Percentiles rank a stretch among this genome's conserved stretches.
Evolutionary conservation across 345 rosid species (phyloP).

Genomic region (Eucalyptus regnans): DNA sequence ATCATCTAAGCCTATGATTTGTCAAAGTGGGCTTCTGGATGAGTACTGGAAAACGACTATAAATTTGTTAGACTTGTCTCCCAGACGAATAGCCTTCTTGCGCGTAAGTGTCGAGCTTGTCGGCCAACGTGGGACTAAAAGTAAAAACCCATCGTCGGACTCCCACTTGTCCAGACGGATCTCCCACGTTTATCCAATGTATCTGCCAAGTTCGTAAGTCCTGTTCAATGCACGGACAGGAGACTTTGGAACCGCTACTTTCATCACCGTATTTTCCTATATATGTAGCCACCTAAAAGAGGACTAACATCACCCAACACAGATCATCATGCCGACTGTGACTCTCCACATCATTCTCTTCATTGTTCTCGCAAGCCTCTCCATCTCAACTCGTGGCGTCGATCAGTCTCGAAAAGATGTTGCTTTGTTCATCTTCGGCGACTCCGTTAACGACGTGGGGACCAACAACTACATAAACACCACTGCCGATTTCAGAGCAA

Average conservation of each 20-base stretch:
- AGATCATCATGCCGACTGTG: neutral
- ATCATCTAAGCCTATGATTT: neutral
- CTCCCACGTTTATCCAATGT: neutral
- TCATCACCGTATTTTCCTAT: neutral
- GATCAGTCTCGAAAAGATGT: neutral
- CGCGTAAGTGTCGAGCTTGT: neutral
- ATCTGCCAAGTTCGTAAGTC: neutral
- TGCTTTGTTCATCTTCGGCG: slow-evolving; percentile 20
- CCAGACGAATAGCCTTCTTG: neutral
- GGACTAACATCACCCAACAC: neutral
- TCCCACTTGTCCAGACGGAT: neutral
- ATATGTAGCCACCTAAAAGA: neutral
- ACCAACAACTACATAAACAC: slow-evolving; percentile 16
- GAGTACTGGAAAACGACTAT: neutral
- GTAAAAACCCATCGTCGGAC: neutral
- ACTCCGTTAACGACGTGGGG: slow-evolving; percentile 17
- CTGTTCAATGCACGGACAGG: neutral
- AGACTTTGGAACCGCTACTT: neutral
- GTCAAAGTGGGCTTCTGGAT: neutral
- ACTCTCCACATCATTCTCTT: neutral
- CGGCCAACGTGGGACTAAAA: neutral
- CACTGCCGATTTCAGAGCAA: neutral
- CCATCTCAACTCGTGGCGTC: neutral
- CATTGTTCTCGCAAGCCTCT: neutral
- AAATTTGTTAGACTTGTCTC: neutral